Base-by-base conservation (phyloP, 352 stramenopile genomes). In the Globisporangium emineosum region DNA sequence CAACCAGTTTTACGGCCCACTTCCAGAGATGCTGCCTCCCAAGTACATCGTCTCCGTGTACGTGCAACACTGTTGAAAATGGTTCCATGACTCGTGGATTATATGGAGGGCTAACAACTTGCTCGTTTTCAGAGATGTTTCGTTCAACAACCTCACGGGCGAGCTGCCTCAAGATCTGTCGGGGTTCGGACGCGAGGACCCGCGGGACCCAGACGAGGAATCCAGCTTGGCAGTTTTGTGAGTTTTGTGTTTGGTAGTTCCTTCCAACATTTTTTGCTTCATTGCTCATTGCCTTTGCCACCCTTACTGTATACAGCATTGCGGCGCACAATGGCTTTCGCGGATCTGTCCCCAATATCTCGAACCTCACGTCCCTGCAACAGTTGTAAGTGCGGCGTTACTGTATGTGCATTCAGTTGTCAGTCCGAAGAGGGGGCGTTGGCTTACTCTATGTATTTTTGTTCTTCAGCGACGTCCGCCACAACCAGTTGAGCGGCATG, bases 151-250 rank as follows among this genome's bases (percentile, higher is more conserved):
- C 0, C 69, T 90, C 5, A 67, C 73, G n/a, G 80, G 77, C 1
- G 42, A 65, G 0, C 66, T 90, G 12, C 78, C 79, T 9, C 3
- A 33, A 17, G 61, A 76, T 19, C n/a, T 90, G 19, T 62, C 71
- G 6, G 35, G 64, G 2, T 85, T 78, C 66, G 80, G 79, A 0
- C 69, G 76, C 33, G 69, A 81, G 57, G 75, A 90, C 32, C 75
- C 73, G 13, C 57, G 71, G n/a, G 74, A 91, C 47, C 77, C 79
- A 3, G 68, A 80, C 8, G 77, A 91, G 52, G 64, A 77, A 6
- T 83, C 82, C 0, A 54, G 70, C 35, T 37, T 88, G 29, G 19
- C 72, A 54, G 61, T 69, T 35, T 55, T 91, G 83, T 91, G 76
- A 23, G 73, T 69, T 25, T 29, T 55, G 25, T 0, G 29, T 12